Evolutionary conservation across 345 rosid species (phyloP), one percentile per base, ranked within the genome.

Genomic region (Hibiscus tridactylites): DNA sequence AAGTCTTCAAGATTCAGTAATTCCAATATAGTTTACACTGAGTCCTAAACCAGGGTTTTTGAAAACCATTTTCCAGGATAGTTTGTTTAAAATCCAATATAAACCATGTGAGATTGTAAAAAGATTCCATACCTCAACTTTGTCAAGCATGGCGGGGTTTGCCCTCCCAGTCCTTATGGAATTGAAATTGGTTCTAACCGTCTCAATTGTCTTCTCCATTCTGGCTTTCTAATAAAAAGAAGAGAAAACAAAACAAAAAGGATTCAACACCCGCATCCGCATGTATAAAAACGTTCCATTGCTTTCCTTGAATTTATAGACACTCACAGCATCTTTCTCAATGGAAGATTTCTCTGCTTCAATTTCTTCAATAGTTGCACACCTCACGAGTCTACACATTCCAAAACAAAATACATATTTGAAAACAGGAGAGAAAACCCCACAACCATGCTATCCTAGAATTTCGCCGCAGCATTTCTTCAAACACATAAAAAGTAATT

Each of bases 121-220:
- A 39, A 39, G 24, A 69, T 56, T 11, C 37, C 37, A 42, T 75
- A 90, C 98, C 96, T 88, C 88, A 70, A 91, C 84, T 84, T 91
- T 91, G 79, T 94, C 96, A 21, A 91, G 87, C 87, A 94, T 91
- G 11, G 92, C 85, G 1, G 85, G 92, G 74, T 88, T 94, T 3
- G 97, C 71, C 84, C 96, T 83, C 56, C 96, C 98, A 1, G 98
- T 94, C 82, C 98, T 88, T 53, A 88, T 79, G 53, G 97, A 85
- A 79, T 88, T 95, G 82, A 91, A 95, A 79, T 88, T 88, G 33
- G 83, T 72, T 17, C 92, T 79, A 75, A 91, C 83, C 1, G 84
- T 85, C 39, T 94, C 98, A 61, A 91, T 87, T 16, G 96, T 86
- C 90, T 85, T 94, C 47, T 94, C 98, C 98, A 94, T 91, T 87